Evolutionary conservation across 2,329 filamentous ascomycete species (phyloP).

Genomic region (Colletotrichum ledebouriae): DNA sequence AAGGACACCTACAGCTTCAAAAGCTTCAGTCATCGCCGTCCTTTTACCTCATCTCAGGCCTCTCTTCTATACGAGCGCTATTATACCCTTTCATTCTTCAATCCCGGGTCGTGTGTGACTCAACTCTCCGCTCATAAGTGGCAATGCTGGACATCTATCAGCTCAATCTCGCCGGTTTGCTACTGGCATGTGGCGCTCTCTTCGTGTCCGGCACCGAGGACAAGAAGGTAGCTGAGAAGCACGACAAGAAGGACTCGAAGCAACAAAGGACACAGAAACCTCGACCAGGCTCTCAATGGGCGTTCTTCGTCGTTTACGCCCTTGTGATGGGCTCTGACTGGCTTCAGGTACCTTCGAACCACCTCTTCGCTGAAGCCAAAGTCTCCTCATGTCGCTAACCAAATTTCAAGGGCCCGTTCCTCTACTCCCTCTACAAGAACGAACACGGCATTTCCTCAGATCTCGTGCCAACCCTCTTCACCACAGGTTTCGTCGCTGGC

Average conservation of each 20-base stretch:
- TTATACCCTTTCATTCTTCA: too few relatives aligned
- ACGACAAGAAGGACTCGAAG: slow-evolving; percentile 11
- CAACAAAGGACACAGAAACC: slow-evolving; percentile 12
- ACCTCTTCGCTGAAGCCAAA: background rate
- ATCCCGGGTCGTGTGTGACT: too few relatives aligned
- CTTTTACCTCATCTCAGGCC: background rate
- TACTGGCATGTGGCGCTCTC: slow-evolving; percentile 49
- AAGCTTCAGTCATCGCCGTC: background rate
- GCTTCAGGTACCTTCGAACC: slow-evolving; percentile 57
- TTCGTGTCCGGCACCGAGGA: slow-evolving; percentile 42
- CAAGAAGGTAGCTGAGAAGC: background rate
- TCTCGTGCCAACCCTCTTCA: slow-evolving; percentile 56
- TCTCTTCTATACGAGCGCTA: background rate
- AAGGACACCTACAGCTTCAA: slow-evolving; percentile 37
- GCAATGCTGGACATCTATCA: slow-evolving; percentile 51
- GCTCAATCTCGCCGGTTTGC: slow-evolving; percentile 50
- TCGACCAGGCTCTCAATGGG: slow-evolving; percentile 45
- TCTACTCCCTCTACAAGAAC: slow-evolving; percentile 54
- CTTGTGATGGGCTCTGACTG: slow-evolving; percentile 65
- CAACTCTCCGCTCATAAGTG: background rate
- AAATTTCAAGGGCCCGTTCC: slow-evolving; percentile 49
- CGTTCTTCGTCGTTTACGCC: slow-evolving; percentile 60
- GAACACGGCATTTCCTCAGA: slow-evolving; percentile 48
- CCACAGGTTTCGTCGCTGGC: slow-evolving; percentile 59
- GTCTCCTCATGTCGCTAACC: slow-evolving; percentile 4